Conservation (phyloP, 139 green algal species). For the Chlamydomonas eustigma region DNA sequence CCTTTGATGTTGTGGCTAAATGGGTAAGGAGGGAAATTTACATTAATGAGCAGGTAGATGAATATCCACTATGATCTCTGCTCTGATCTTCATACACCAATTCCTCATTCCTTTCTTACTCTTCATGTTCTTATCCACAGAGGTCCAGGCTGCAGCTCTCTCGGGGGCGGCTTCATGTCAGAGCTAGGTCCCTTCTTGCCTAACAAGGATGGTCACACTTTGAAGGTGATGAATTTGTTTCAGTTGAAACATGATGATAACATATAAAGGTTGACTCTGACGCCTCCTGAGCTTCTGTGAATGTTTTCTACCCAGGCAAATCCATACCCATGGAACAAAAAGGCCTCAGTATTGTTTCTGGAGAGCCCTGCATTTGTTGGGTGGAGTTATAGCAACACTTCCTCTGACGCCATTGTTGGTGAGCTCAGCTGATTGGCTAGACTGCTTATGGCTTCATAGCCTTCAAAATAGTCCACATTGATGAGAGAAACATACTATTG, state of each 20-base stretch:
- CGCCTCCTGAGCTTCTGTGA: neutral
- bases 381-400: constrained; percentile 73
- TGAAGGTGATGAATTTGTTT: constrained; percentile 16
- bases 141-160: constrained; percentile 76
- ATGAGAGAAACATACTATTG: no score
- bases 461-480: constrained; percentile 66
- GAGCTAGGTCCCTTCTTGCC: constrained; percentile 84
- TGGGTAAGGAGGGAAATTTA: constrained; percentile 38
- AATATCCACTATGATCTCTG: neutral
- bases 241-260: neutral
- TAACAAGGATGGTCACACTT: constrained; percentile 16
- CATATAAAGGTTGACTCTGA: neutral
- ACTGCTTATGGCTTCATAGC: constrained; percentile 55
- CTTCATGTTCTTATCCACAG: constrained; percentile 30
- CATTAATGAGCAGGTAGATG: neutral
- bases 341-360: constrained; percentile 81
- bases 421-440: constrained; percentile 33
- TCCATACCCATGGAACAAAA: neutral
- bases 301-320: neutral
- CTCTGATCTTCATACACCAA: neutral
- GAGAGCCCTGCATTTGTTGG: constrained; percentile 75
- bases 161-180: constrained; percentile 77
- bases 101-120: neutral
- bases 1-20: constrained; percentile 80
- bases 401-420: constrained; percentile 38